Conservation (phyloP, 225 moss, liverwort and hornwort genomes). For the Marchantia polymorpha region DNA sequence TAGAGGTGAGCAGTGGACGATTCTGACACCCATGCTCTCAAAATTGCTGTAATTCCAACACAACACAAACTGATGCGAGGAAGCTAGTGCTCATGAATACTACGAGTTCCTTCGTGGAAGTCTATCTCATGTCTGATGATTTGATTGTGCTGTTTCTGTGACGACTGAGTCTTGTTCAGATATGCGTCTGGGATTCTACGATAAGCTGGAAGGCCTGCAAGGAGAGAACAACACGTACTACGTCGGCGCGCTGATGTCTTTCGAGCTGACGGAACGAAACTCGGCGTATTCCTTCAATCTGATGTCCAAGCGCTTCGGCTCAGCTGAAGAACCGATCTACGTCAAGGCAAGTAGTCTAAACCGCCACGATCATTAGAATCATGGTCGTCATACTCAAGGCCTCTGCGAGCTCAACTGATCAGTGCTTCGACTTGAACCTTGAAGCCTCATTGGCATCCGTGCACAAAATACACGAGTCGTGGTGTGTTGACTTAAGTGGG, state of each 20-base stretch:
- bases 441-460: too few relatives aligned
- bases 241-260: slow-evolving; percentile 35
- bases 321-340: slow-evolving; percentile 10
- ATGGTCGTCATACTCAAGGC: too few relatives aligned
- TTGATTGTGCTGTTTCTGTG: background rate
- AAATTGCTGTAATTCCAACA: too few relatives aligned
- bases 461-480: too few relatives aligned
- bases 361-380: too few relatives aligned
- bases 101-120: too few relatives aligned
- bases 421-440: too few relatives aligned
- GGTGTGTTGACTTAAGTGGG: too few relatives aligned
- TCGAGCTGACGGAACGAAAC: slow-evolving; percentile 41
- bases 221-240: slow-evolving; percentile 37
- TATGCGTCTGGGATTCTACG: slow-evolving; percentile 43
- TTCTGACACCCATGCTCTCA: too few relatives aligned
- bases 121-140: background rate
- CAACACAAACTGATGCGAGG: too few relatives aligned
- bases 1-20: slow-evolving; percentile 10
- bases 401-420: too few relatives aligned
- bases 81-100: too few relatives aligned
- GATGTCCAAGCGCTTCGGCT: slow-evolving; percentile 29
- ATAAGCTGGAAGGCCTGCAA: slow-evolving; percentile 31
- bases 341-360: slow-evolving; percentile 24
- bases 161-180: slow-evolving; percentile 17
- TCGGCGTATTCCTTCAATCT: slow-evolving; percentile 28